A percentile compares a stretch with the other conserved stretches of the same genome.
Conservation (phyloP, 1,139 yeast genomes). For the Nakaseomyces nivariensis region DNA sequence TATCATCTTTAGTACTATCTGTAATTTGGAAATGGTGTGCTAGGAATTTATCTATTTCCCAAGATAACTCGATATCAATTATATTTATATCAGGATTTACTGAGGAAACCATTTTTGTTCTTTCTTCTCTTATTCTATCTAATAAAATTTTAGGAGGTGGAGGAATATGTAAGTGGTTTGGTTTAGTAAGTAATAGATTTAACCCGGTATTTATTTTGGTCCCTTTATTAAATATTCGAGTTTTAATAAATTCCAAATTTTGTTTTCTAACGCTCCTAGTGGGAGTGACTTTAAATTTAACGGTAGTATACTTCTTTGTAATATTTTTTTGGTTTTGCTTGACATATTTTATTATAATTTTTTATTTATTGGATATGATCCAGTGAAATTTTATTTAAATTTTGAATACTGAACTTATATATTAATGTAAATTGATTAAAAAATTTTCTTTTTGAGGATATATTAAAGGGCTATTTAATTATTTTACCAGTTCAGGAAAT, state of each 20-base stretch:
- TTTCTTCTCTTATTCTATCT: slow-evolving; percentile 4
- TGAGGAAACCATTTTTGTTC: neutral
- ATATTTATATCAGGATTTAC: neutral
- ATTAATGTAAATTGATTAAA: neutral
- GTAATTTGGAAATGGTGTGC: neutral
- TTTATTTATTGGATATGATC: too few relatives aligned
- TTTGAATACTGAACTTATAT: neutral
- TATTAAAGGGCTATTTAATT: neutral
- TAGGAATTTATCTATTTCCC: slow-evolving; percentile 3
- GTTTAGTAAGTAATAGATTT: neutral
- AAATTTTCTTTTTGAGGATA: neutral
- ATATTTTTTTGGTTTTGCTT: too few relatives aligned
- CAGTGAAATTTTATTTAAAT: too few relatives aligned
- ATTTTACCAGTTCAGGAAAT: neutral
- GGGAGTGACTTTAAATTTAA: too few relatives aligned
- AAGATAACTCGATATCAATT: neutral
- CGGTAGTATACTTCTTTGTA: too few relatives aligned
- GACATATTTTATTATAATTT: too few relatives aligned
- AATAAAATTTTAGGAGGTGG: neutral
- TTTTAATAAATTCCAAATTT: neutral
- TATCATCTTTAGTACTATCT: too few relatives aligned
- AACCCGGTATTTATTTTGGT: neutral
- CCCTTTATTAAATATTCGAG: neutral
- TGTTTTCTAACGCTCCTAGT: neutral
- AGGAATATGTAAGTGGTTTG: neutral